Conservation (phyloP, 2,329 filamentous ascomycete species). For the Colletotrichum zoysiae region DNA sequence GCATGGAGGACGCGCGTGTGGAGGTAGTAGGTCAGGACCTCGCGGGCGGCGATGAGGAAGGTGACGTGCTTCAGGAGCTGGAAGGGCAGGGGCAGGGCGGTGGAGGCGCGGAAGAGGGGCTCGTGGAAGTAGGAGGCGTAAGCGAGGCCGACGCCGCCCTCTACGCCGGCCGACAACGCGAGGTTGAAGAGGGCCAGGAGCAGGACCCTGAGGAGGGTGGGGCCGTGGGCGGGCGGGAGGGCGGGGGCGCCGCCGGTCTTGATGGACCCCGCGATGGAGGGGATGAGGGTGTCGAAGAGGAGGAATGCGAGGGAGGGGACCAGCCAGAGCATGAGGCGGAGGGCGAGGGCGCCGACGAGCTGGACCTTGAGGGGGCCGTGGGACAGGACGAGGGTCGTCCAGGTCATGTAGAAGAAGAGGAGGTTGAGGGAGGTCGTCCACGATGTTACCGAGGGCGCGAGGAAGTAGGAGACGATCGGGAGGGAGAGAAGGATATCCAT, state of each 20-base stretch:
- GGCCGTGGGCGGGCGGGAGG: slow-evolving; percentile 57
- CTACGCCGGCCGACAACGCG: slow-evolving; percentile 56
- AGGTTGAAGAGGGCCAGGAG: slow-evolving; percentile 62
- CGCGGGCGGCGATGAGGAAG: slow-evolving; percentile 59
- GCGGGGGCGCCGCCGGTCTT: slow-evolving; percentile 73
- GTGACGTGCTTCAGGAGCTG: slow-evolving; percentile 63
- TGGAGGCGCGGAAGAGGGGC: slow-evolving; percentile 62
- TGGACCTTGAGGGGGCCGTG: slow-evolving; percentile 83
- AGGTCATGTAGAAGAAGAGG: slow-evolving; percentile 91
- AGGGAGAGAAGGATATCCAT: slow-evolving; percentile 80
- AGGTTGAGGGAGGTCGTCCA: slow-evolving; percentile 86
- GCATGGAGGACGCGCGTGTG: slow-evolving; percentile 80
- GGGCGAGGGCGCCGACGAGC: slow-evolving; percentile 74
- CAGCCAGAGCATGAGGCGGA: slow-evolving; percentile 79
- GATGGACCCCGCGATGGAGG: slow-evolving; percentile 75
- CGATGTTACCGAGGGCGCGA: slow-evolving; percentile 71
- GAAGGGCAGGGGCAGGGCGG: slow-evolving; percentile 66
- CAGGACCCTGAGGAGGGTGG: slow-evolving; percentile 52
- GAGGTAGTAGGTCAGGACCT: slow-evolving; percentile 78
- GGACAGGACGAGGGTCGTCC: slow-evolving; percentile 84
- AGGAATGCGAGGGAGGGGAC: slow-evolving; percentile 80
- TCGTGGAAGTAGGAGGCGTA: slow-evolving; percentile 51
- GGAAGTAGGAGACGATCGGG: slow-evolving; percentile 77
- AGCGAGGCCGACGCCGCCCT: slow-evolving; percentile 57
- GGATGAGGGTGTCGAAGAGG: slow-evolving; percentile 77